Percentiles rank a stretch among this genome's conserved stretches.
These are phyloP conservation scores for Epichloe aotearoae DNA, from an alignment of 2,329 filamentous ascomycete species.

Conservation along the genomic window DNA sequence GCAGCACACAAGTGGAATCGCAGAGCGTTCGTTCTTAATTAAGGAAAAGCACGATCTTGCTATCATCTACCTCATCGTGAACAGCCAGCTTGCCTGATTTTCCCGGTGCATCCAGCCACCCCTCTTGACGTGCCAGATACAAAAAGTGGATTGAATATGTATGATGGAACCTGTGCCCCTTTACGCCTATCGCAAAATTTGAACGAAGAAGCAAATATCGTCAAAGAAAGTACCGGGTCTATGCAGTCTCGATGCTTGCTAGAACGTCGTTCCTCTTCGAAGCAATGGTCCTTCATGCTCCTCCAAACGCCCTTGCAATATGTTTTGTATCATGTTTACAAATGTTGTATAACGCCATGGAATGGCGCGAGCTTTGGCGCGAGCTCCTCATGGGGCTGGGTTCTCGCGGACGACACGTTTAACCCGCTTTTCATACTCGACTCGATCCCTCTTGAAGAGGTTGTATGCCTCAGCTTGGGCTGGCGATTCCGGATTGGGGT, in stretches of 20 bases:
- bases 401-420: conserved; percentile 81
- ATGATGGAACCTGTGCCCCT: conserved; percentile 1
- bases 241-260: background rate
- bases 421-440: conserved; percentile 80
- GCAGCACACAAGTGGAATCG: background rate
- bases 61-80: background rate
- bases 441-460: conserved; percentile 79
- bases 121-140: background rate
- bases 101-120: background rate
- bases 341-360: background rate
- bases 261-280: conserved; percentile 10
- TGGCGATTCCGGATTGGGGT: conserved; percentile 92
- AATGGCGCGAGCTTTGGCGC: conserved; percentile 7
- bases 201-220: conserved; percentile 9
- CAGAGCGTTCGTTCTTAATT: too few relatives aligned
- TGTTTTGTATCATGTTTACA: conserved; percentile 8
- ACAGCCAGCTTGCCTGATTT: background rate
- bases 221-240: conserved; percentile 3
- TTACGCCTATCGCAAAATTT: conserved; percentile 7
- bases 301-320: conserved; percentile 17
- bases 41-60: background rate
- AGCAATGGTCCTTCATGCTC: conserved; percentile 10
- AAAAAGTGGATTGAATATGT: background rate
- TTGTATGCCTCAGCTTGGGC: conserved; percentile 97
- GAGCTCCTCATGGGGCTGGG: conserved; percentile 48